These are phyloP conservation scores for Fusarium lateritium DNA, from an alignment of 2,329 filamentous ascomycete genomes.

Conservation along the genomic window DNA sequence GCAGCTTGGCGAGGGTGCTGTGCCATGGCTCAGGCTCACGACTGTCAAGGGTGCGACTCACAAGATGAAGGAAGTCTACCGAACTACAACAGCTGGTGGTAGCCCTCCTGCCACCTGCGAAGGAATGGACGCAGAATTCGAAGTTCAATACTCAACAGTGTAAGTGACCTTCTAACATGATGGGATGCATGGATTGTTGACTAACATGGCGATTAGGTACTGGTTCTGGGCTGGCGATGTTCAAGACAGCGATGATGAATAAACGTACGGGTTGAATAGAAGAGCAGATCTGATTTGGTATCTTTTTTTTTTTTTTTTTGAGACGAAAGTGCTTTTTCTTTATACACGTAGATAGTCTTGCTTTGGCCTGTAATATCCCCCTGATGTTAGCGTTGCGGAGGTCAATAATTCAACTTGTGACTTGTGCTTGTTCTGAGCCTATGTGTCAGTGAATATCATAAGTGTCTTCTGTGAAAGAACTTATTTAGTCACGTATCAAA, in stretches of 20 bases:
- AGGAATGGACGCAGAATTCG: constrained; percentile 73
- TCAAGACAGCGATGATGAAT: constrained; percentile 24
- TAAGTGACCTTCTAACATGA: constrained; percentile 67
- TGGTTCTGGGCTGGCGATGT: constrained; percentile 49
- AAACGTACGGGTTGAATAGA: not conserved
- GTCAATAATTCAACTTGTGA: constrained; percentile 36
- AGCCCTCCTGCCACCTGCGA: constrained; percentile 80
- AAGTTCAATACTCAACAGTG: constrained; percentile 86
- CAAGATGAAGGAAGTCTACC: constrained; percentile 81
- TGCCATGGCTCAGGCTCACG: constrained; percentile 84
- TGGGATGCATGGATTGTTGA: not conserved
- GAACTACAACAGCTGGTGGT: constrained; percentile 87
- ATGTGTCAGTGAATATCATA: not conserved
- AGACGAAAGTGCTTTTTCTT: constrained; percentile 15
- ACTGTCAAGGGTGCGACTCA: constrained; percentile 68
- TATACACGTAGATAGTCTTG: constrained; percentile 37
- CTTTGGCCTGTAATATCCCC: constrained; percentile 40
- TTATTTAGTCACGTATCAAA: not conserved
- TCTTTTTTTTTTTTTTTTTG: not conserved
- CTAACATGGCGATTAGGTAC: constrained; percentile 45
- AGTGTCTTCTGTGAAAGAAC: not conserved
- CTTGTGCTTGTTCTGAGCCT: constrained; percentile 1
- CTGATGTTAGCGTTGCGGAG: constrained; percentile 29
- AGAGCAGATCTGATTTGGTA: constrained; percentile 1
- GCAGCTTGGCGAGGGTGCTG: constrained; percentile 75